phyloP scores from a whole-genome alignment of 2,329 filamentous ascomycete species.

The Clonostachys rhizophaga region DNA sequence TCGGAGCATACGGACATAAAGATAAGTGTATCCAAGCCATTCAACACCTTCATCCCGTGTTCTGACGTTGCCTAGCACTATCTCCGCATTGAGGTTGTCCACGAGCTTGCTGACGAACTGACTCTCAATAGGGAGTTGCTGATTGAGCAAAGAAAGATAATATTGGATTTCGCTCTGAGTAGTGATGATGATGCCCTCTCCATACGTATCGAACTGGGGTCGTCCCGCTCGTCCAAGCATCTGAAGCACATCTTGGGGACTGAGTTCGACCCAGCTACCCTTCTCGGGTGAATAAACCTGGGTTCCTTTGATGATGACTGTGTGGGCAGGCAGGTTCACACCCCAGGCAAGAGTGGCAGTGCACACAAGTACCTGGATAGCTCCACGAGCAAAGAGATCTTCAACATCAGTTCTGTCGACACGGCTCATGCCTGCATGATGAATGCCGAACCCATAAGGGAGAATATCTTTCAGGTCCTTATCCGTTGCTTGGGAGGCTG shows the following conservation, averaged over 20 bases:
- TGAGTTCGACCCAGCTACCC: conserved; percentile 96
- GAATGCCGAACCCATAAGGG: conserved; percentile 96
- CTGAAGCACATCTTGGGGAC: conserved; percentile 94
- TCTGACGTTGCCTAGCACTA: conserved; percentile 90
- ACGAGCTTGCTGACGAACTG: conserved; percentile 90
- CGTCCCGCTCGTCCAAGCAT: conserved; percentile 97
- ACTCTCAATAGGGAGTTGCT: conserved; percentile 95
- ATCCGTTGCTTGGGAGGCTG: conserved; percentile 78
- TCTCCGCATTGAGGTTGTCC: conserved; percentile 93
- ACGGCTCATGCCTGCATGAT: conserved; percentile 95
- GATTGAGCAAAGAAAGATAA: conserved; percentile 92
- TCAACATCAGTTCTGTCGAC: conserved; percentile 94
- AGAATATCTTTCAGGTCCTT: conserved; percentile 87
- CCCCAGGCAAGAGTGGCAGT: conserved; percentile 99
- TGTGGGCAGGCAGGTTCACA: conserved; percentile 96
- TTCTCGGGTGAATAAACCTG: conserved; percentile 98
- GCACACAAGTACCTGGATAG: conserved; percentile 92
- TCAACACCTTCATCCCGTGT: conserved; percentile 95
- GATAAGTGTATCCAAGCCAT: conserved; percentile 97
- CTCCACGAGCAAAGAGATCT: conserved; percentile 86
- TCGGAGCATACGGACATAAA: conserved; percentile 95
- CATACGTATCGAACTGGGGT: conserved; percentile 95
- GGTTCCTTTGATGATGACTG: conserved; percentile 98
- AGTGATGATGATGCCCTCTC: conserved; percentile 98
- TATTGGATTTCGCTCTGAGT: conserved; percentile 94